Evolutionary conservation across 1,284 basidiomycete species (phyloP), one percentile per base, ranked within the genome.

Genomic region (Stygiomarasmius scandens): DNA sequence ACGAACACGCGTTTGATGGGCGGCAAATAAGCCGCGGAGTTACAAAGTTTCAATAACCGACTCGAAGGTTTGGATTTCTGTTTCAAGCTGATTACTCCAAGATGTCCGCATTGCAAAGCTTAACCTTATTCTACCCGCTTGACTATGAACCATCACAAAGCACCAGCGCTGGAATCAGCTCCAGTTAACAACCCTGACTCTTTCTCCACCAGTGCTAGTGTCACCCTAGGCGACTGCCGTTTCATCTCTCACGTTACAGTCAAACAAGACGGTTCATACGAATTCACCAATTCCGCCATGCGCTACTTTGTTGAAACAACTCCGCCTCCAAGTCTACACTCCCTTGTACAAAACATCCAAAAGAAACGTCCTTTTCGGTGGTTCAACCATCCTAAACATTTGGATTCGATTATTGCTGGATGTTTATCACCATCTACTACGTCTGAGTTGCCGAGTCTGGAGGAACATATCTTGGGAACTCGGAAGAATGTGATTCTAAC

Each of bases 341-440:
- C 3, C 36, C 48, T 12, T 2, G 48, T 49, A 2, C 48, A 25
- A 11, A 23, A 29, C 12, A 51, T 56, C 25, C 12, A 27, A n/a
- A 46, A 46, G n/a, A 43, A 27, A 14, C 23, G 43, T 29, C 52
- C 52, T 14, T 54, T 54, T 23, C 41, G 41, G 9, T 54, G 29
- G n/a, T 54, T 54, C 34, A 14, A 54, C 27, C 52, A 54, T 32
- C 52, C 52, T 19, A 47, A 54, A 22, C 52, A 54, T 20, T 24
- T 54, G 3, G 52, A 54, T 32, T 46, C 41, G 3, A 54, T 54
- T 34, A 34, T 54, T 29, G 9, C 24, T 14, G 52, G 43, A 20
- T 54, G 52, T 46, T 3, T 54, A 29, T 41, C 38, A 16, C 8
- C 38, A 16, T 8, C 32, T 14, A 8, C 32, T 34, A 14, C 14